phyloP scores from a whole-genome alignment of 2,329 filamentous ascomycete species.

The Tolypocladium tundrense region DNA sequence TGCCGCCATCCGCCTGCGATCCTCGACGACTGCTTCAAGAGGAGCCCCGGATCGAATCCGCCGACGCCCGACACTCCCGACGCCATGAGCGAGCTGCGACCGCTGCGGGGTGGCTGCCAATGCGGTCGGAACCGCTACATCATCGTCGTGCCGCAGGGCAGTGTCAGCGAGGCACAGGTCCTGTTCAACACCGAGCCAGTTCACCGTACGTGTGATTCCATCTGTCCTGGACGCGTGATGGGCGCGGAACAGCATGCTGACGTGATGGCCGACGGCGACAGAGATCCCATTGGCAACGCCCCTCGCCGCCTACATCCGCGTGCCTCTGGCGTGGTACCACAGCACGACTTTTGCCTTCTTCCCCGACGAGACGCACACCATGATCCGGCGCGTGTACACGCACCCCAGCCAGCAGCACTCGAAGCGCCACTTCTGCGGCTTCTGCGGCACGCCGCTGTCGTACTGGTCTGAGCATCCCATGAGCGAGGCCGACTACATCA shows the following conservation, averaged over 20 bases:
- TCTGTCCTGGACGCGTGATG: neutral
- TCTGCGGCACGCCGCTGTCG: constrained; percentile 76
- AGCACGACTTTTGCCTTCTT: constrained; percentile 66
- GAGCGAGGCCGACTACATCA: constrained; percentile 67
- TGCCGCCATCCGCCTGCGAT: neutral
- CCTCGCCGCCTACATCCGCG: constrained; percentile 70
- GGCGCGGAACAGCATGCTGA: neutral
- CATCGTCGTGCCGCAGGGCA: constrained; percentile 54
- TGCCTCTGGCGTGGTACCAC: constrained; percentile 73
- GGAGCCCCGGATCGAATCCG: neutral
- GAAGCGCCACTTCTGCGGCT: constrained; percentile 79
- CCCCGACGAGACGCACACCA: constrained; percentile 61
- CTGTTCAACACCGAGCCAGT: constrained; percentile 62
- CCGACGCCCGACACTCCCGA: neutral
- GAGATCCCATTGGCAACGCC: constrained; percentile 61
- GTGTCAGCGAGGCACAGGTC: constrained; percentile 50
- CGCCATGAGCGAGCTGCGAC: constrained; percentile 36
- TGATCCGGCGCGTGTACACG: constrained; percentile 59
- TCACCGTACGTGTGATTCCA: constrained; percentile 52
- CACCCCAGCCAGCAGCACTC: constrained; percentile 45
- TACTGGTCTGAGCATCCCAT: constrained; percentile 70
- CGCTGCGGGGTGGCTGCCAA: constrained; percentile 66
- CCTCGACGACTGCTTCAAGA: neutral
- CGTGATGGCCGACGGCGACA: constrained; percentile 10
- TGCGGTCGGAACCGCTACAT: constrained; percentile 81